Evolutionary conservation across 2,329 filamentous ascomycete species (phyloP), one percentile per base, ranked within the genome.

Genomic region (Claviceps paspali): DNA sequence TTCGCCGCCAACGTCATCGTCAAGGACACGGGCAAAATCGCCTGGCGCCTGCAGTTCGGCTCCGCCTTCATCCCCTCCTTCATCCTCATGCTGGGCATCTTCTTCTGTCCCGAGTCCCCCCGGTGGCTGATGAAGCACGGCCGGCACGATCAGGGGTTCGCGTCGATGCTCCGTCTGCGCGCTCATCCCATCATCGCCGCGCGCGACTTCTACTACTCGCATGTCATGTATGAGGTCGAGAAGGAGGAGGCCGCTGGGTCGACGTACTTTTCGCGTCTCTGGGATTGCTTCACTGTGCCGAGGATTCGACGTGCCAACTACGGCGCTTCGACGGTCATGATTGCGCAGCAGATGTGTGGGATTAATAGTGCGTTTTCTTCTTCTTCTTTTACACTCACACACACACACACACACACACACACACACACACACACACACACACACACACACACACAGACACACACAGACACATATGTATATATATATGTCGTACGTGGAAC

Each of bases 291-390:
- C 49, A 80, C 74, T 9, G 68, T 84, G 39, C 76, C 79, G 2
- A 70, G 80, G 33, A 64, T 82, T 9, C 70, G 78, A 11, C 70
- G 79, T 29, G 85, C 85, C 3, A 87, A 77, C 3, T 65, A 82
- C 22, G 84, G 83, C 5, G 80, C 82, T 1, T 82, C 77, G 45
- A 74, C 76, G 1, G 82, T 88, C 46, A 92, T 92, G 84, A 76
- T 82, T 48, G 76, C 75, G 0, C 78, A 82, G 54, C 76, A 82
- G 54, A 76, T 81, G 69, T 80, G 76, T 47, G 70, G 58, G 36
- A 69, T 81, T 54, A 82, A 83, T 51, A 80, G 45, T 47, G 23
- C 33, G 45, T 37, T 26, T 11, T 9, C 5, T 5, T 22, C 5
- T 12, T 3, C 26, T 14, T 24, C n/a, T n/a, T n/a, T n/a, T n/a